These are phyloP conservation scores for Ustilago loliicola DNA, from an alignment of 1,284 basidiomycete species.

Conservation along the genomic window DNA sequence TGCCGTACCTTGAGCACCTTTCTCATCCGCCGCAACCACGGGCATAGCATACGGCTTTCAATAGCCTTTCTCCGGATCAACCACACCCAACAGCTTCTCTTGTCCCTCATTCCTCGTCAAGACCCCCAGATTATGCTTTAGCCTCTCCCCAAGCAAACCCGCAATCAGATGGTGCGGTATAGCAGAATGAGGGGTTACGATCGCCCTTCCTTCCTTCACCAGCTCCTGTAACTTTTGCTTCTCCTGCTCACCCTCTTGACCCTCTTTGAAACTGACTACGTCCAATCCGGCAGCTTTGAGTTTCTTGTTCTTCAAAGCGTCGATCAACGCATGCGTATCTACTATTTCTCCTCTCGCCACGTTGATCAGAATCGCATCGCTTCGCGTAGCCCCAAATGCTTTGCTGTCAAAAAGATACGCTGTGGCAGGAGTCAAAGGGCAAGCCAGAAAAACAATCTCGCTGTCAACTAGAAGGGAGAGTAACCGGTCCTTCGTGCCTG, in stretches of 20 bases:
- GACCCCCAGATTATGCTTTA: constrained; percentile 14
- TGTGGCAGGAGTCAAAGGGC: constrained; percentile 44
- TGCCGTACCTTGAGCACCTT: too few species aligned
- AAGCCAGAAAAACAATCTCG: constrained; percentile 45
- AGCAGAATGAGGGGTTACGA: constrained; percentile 46
- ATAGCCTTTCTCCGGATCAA: constrained; percentile 35
- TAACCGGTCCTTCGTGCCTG: constrained; percentile 14
- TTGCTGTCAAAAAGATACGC: constrained; percentile 14
- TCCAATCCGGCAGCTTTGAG: constrained; percentile 92
- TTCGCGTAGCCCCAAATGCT: constrained; percentile 7
- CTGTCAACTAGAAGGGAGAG: constrained; percentile 3
- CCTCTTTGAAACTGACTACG: constrained; percentile 90
- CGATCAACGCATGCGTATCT: constrained; percentile 82
- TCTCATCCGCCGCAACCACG: too few species aligned
- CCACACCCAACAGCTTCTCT: constrained; percentile 12
- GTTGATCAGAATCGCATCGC: constrained; percentile 45
- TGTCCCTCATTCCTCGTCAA: neutral
- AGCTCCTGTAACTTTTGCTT: constrained; percentile 1
- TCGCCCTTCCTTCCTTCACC: constrained; percentile 6
- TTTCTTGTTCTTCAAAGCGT: constrained; percentile 79
- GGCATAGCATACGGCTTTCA: too few species aligned
- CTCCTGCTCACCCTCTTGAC: neutral
- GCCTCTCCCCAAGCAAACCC: constrained; percentile 12
- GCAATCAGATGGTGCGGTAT: constrained; percentile 15
- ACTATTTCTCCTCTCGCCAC: constrained; percentile 76